These are phyloP conservation scores for Tuber aestivum DNA, from an alignment of 495 filamentous ascomycete genomes.

Conservation along the genomic window DNA sequence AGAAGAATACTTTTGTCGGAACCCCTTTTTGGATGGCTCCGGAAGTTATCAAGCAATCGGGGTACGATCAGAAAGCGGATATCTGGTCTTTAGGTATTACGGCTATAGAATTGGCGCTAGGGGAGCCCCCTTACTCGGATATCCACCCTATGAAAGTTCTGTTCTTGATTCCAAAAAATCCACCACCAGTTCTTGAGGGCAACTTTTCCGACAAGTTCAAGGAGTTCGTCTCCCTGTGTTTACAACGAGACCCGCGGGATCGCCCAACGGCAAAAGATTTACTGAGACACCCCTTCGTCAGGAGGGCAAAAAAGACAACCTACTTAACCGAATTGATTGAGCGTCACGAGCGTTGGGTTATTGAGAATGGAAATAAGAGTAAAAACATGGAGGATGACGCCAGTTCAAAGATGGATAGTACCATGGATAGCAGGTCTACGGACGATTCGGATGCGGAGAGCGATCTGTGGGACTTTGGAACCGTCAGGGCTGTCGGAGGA, in stretches of 20 bases:
- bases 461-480: slow-evolving; percentile 98
- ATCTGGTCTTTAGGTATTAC: slow-evolving; percentile 98
- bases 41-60: slow-evolving; percentile 93
- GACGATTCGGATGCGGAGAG: slow-evolving; percentile 61
- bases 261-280: slow-evolving; percentile 82
- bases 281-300: slow-evolving; percentile 83
- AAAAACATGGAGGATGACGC: slow-evolving; percentile 62
- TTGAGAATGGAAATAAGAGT: slow-evolving; percentile 61
- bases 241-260: slow-evolving; percentile 81
- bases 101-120: slow-evolving; percentile 85
- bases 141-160: slow-evolving; percentile 98
- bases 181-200: slow-evolving; percentile 79
- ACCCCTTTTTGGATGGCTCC: slow-evolving; percentile 99
- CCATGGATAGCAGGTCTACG: slow-evolving; percentile 59
- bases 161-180: slow-evolving; percentile 91
- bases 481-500: slow-evolving; percentile 60
- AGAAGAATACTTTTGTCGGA: slow-evolving; percentile 97
- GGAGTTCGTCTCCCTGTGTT: slow-evolving; percentile 82
- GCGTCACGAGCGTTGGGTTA: slow-evolving; percentile 47
- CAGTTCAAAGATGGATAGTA: slow-evolving; percentile 41
- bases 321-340: slow-evolving; percentile 79
- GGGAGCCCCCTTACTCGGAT: slow-evolving; percentile 85
- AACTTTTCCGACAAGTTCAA: slow-evolving; percentile 83
- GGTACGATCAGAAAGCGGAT: slow-evolving; percentile 95
- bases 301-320: slow-evolving; percentile 77